Evolutionary conservation across 176 grass and related monocot species (phyloP).

Genomic region (Oropetium thomaeum): DNA sequence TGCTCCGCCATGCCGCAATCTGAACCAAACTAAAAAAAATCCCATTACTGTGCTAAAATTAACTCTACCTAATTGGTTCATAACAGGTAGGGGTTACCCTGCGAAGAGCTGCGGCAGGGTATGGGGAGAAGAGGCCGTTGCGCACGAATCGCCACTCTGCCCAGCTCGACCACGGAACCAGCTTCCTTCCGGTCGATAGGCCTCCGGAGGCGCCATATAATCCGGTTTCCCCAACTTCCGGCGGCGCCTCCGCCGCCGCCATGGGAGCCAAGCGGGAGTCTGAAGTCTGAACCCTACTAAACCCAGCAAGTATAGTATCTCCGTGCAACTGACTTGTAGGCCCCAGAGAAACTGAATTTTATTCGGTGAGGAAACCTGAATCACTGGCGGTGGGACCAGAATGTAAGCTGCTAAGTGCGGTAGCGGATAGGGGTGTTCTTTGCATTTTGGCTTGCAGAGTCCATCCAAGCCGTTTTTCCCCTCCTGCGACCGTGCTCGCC

Average conservation of each 20-base stretch:
- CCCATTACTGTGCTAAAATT: not conserved
- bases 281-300: conserved; percentile 39
- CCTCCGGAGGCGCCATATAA: not conserved
- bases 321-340: not conserved
- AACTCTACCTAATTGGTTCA: not conserved
- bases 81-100: conserved; percentile 37
- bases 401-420: not conserved
- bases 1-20: conserved; percentile 86
- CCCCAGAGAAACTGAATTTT: not conserved
- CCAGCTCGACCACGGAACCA: conserved; percentile 95
- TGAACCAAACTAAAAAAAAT: conserved; percentile 23
- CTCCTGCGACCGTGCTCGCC: not conserved
- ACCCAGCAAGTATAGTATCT: not conserved
- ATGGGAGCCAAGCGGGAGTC: conserved; percentile 21
- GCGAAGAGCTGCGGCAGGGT: conserved; percentile 48
- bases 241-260: conserved; percentile 30
- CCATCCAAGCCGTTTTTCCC: not conserved
- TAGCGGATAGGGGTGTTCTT: not conserved
- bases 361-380: not conserved
- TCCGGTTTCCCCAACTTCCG: conserved; percentile 8
- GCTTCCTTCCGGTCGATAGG: conserved; percentile 62
- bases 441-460: not conserved
- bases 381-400: conserved; percentile 26
- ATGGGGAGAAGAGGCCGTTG: conserved; percentile 69
- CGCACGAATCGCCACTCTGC: conserved; percentile 76